Percentiles rank a stretch among this genome's conserved stretches.
Evolutionary conservation across 768 basidiomycete species (phyloP).

Genomic region (Russula ochroleuca): DNA sequence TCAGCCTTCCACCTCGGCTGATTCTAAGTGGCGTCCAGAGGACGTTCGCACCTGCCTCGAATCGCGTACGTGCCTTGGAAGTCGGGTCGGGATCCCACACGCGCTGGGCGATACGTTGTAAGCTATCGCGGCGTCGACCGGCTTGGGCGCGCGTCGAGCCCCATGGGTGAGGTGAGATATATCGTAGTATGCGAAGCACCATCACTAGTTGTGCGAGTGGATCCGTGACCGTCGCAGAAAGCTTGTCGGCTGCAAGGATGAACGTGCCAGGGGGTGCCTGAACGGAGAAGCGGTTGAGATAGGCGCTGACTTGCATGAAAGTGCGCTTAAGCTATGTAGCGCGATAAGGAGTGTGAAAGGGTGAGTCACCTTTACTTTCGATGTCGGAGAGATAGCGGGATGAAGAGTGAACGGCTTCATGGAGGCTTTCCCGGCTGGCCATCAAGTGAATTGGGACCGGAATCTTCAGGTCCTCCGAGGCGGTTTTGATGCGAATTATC

Average conservation of each 20-base stretch:
- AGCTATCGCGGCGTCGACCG: conserved; percentile 44
- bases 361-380: conserved; percentile 18
- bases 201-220: conserved; percentile 29
- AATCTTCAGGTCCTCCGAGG: conserved; percentile 14
- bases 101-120: conserved; percentile 45
- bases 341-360: not conserved
- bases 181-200: conserved; percentile 53
- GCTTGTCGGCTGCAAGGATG: conserved; percentile 27
- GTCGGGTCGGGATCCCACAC: conserved; percentile 43
- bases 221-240: conserved; percentile 23
- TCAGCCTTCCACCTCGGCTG: conserved; percentile 10
- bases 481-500: not conserved
- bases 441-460: conserved; percentile 18
- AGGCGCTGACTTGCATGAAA: conserved; percentile 18
- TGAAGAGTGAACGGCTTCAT: conserved; percentile 8
- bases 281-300: conserved; percentile 23
- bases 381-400: conserved; percentile 22
- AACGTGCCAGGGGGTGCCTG: conserved; percentile 33
- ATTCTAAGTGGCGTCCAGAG: conserved; percentile 24
- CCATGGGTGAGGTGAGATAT: conserved; percentile 72
- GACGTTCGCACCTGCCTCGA: conserved; percentile 22
- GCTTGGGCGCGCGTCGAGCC: conserved; percentile 63
- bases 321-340: not conserved
- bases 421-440: conserved; percentile 16
- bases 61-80: conserved; percentile 30